Evolutionary conservation across 257 asterid genomes (phyloP).

Genomic region (Petrea volubilis): DNA sequence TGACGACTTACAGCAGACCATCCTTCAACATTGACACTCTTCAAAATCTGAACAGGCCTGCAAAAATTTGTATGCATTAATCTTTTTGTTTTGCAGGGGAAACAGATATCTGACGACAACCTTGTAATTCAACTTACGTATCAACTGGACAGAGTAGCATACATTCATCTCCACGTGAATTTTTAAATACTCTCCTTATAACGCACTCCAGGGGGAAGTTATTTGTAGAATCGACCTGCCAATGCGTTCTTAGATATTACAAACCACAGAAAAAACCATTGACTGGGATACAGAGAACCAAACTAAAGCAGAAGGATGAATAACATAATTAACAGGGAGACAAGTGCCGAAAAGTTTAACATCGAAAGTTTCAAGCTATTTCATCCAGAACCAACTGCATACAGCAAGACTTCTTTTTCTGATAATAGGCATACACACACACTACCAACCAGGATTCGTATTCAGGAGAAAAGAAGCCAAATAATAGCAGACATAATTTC

Average conservation of each 20-base stretch:
- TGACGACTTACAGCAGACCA: constrained; percentile 93
- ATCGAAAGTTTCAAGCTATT: too few species aligned
- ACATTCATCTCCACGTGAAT: constrained; percentile 82
- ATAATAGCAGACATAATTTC: background rate
- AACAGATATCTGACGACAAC: constrained; percentile 16
- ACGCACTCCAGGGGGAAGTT: constrained; percentile 86
- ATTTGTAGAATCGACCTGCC: constrained; percentile 86
- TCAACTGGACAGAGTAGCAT: constrained; percentile 97
- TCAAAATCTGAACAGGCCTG: constrained; percentile 97
- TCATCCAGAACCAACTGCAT: too few species aligned
- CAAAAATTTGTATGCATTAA: constrained; percentile 22
- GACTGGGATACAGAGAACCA: background rate
- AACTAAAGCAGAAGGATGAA: background rate
- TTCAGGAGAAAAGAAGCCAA: background rate
- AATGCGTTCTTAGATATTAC: constrained; percentile 24
- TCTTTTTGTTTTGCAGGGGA: constrained; percentile 11
- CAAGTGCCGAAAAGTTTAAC: background rate
- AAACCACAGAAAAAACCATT: constrained; percentile 3
- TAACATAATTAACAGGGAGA: background rate
- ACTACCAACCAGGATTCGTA: too few species aligned
- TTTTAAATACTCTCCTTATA: constrained; percentile 85
- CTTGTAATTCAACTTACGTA: constrained; percentile 60
- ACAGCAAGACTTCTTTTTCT: background rate
- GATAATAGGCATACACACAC: too few species aligned
- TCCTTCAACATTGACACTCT: constrained; percentile 93